Base-by-base conservation (phyloP, 495 filamentous ascomycete species). In the Penicillium macrosclerotiorum region DNA sequence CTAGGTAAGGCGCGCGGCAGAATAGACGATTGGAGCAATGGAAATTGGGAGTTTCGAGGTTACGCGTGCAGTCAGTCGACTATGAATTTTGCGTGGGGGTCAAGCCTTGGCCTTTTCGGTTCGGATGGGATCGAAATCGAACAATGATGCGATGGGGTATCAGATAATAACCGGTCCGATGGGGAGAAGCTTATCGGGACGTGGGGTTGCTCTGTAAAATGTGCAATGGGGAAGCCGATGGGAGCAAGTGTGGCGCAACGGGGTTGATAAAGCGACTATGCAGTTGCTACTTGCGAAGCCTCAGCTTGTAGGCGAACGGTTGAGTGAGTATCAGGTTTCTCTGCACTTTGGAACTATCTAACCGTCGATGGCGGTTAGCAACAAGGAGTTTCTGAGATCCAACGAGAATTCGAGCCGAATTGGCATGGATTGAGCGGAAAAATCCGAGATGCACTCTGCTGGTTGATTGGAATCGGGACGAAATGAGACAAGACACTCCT, bases 291-390 rank as follows among this genome's bases (percentile, higher is more conserved):
- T 54, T 37, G 42, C 49, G 32, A 14, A 43, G 25, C 25, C 33
- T 52, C 38, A 37, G 26, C 12, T 4, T 41, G 32, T 27, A n/a
- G n/a, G 35, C 43, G 20, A 47, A 20, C 41, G 14, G 38, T 27
- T 51, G 42, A 42, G 38, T 36, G 34, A 35, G 30, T 18, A 49
- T 31, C 36, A 45, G 49, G 41, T 49, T 44, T 49, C 41, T 54
- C 45, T 47, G 42, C 6, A 40, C 19, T 42, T 6, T 42, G 45
- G 40, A 45, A 54, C 51, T 54, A 54, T 54, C n/a, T 37, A 47
- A 33, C n/a, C 22, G 22, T 12, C 12, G 23, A 19, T 16, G 34
- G 22, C 26, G n/a, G 40, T 33, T 22, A 25, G 35, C 29, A 27
- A 27, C 13, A 37, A 37, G n/a, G n/a, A 32, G 6, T 14, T 12